Evolutionary conservation across 495 filamentous ascomycete genomes (phyloP).

Genomic region (Pseudotulostoma volvatum): DNA sequence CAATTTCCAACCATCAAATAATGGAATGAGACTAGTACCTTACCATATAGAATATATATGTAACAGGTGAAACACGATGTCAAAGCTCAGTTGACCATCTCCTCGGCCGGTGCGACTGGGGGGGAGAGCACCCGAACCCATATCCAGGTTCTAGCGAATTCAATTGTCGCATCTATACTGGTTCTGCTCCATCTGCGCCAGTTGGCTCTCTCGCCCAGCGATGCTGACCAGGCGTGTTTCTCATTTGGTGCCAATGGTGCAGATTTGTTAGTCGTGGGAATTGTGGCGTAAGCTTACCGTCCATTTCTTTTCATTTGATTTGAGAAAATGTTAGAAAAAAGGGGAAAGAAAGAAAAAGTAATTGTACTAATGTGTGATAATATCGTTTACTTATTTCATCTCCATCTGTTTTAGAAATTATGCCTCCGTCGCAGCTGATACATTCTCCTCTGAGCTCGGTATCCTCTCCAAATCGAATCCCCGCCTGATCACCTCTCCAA

Average conservation of each 20-base stretch:
- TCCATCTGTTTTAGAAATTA: conserved; percentile 53
- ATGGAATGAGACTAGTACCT: too few relatives aligned
- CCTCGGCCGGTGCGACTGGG: conserved; percentile 49
- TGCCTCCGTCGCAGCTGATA: conserved; percentile 80
- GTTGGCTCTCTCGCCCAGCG: conserved; percentile 17
- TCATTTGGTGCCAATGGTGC: conserved; percentile 17
- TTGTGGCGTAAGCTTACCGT: conserved; percentile 35
- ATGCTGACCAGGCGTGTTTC: conserved; percentile 20
- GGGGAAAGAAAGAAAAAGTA: too few relatives aligned
- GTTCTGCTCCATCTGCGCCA: conserved; percentile 51
- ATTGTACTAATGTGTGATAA: too few relatives aligned
- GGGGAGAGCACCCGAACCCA: conserved; percentile 72
- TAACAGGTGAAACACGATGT: conserved; percentile 65
- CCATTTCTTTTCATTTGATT: too few relatives aligned
- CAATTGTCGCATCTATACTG: conserved; percentile 56
- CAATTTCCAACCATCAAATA: too few relatives aligned
- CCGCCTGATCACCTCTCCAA: conserved; percentile 72
- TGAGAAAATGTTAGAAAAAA: too few relatives aligned
- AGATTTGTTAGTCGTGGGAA: conserved; percentile 40
- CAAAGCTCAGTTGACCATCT: conserved; percentile 66
- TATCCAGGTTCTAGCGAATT: conserved; percentile 85
- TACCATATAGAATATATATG: too few relatives aligned
- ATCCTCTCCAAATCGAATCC: conserved; percentile 66
- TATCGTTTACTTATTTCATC: too few relatives aligned
- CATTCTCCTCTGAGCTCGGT: conserved; percentile 87